These are phyloP conservation scores for Porcisia hertigi DNA, from an alignment of 208 protist species.

Conservation along the genomic window DNA sequence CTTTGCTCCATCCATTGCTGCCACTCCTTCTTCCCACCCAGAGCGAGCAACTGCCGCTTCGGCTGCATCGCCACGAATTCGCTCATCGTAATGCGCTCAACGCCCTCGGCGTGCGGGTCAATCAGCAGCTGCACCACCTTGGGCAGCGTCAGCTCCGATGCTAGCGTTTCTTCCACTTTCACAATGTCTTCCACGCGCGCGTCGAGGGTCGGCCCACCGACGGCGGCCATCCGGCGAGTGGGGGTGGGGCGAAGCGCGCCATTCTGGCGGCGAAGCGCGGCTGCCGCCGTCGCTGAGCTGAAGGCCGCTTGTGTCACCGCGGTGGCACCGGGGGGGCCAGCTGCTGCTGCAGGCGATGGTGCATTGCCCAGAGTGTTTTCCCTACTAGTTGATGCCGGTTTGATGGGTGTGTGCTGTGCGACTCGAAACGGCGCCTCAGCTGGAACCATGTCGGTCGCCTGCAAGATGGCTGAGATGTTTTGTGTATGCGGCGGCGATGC, in stretches of 20 bases:
- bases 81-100: slow-evolving; percentile 70
- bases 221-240: slow-evolving; percentile 32
- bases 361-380: not conserved
- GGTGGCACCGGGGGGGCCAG: not conserved
- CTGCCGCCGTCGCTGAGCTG: not conserved
- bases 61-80: slow-evolving; percentile 84
- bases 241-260: slow-evolving; percentile 30
- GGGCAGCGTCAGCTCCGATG: slow-evolving; percentile 52
- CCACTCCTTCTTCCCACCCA: slow-evolving; percentile 64
- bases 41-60: slow-evolving; percentile 63
- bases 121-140: slow-evolving; percentile 80
- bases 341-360: not conserved
- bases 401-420: not conserved
- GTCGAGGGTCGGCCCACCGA: slow-evolving; percentile 50
- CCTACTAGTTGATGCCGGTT: slow-evolving; percentile 6
- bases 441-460: not conserved
- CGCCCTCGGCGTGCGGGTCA: slow-evolving; percentile 61
- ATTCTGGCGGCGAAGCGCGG: slow-evolving; percentile 12
- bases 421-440: not conserved
- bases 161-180: slow-evolving; percentile 49
- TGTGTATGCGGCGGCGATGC: slow-evolving; percentile 13
- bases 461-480: slow-evolving; percentile 16
- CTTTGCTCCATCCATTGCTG: slow-evolving; percentile 76
- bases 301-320: not conserved
- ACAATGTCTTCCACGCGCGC: slow-evolving; percentile 74